Evolutionary conservation across 106 monocot genomes (phyloP), one percentile per base, ranked within the genome.

Genomic region (Vanilla planifolia): DNA sequence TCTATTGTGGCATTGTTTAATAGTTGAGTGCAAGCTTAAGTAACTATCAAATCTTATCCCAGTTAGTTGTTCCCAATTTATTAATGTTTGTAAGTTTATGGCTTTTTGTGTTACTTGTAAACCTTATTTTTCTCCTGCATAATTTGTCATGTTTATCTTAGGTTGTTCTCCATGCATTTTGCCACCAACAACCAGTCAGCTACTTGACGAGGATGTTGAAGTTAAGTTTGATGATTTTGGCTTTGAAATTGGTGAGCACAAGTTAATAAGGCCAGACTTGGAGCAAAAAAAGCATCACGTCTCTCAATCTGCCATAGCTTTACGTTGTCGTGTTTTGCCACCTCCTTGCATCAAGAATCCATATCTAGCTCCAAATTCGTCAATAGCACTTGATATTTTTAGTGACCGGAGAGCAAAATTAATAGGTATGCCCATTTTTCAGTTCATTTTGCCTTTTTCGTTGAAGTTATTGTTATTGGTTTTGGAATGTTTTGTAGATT

Each of bases 331-430:
- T 17, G 86, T 88, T 47, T 87, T 87, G 81, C 91, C 96, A 24
- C 96, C 96, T 46, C 91, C 91, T 13, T 96, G 96, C 73, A 79
- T 96, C 47, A 91, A 79, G 60, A 96, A 96, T 72, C 96, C 96
- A 22, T 96, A 91, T 72, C 48, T 80, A 22, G 75, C 71, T 47
- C 57, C 22, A 8, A 46, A 48, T 60, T 64, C 80, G 41, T 36
- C 65, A 14, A 65, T 67, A 33, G 71, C 74, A 71, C 44, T 81
- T 36, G 81, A 77, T 77, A 40, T 75, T 32, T 91, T 84, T 51
- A 63, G 62, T 43, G 80, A 81, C 43, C 76, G 87, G 63, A 84
- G 69, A 56, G 74, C 45, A 45, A 91, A 79, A 75, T 51, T 45
- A 11, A 32, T 62, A 74, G 94, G 95, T 95, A 19, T 32, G 35